Evolutionary conservation across 2,329 filamentous ascomycete genomes (phyloP).

Genomic region (Gremmenia infestans): DNA sequence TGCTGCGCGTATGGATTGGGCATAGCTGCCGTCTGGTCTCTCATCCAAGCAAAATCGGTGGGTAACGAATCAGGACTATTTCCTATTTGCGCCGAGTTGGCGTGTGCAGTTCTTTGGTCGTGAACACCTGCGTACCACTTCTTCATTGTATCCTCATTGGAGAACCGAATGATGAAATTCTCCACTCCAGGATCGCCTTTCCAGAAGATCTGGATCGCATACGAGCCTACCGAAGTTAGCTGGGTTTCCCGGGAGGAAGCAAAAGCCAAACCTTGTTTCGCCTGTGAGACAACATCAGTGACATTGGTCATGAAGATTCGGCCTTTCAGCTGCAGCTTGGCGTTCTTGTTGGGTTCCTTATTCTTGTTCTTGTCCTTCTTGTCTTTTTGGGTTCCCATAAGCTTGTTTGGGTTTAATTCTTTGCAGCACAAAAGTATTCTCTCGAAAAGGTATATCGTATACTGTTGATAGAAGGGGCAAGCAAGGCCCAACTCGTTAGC

Average conservation of each 20-base stretch:
- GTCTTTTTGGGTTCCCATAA: constrained; percentile 60
- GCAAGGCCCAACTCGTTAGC: constrained; percentile 23
- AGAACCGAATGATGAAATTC: constrained; percentile 92
- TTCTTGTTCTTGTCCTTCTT: constrained; percentile 76
- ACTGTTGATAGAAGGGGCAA: constrained; percentile 47
- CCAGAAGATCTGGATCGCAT: constrained; percentile 97
- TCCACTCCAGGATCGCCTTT: constrained; percentile 94
- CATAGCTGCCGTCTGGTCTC: constrained; percentile 57
- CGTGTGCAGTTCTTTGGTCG: constrained; percentile 62
- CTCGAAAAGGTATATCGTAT: constrained; percentile 96
- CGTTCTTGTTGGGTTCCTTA: constrained; percentile 57
- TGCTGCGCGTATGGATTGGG: constrained; percentile 76
- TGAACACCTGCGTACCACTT: constrained; percentile 85
- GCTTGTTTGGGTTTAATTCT: constrained; percentile 79
- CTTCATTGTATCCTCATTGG: constrained; percentile 86
- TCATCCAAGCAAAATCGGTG: constrained; percentile 78
- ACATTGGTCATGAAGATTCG: constrained; percentile 99
- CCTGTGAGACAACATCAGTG: constrained; percentile 82
- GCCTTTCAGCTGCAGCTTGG: constrained; percentile 89
- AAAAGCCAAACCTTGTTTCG: constrained; percentile 69
- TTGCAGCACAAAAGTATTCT: constrained; percentile 96
- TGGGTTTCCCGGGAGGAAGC: not conserved
- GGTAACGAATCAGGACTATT: constrained; percentile 34
- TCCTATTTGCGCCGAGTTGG: constrained; percentile 43
- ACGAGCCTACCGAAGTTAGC: constrained; percentile 60